Evolutionary conservation across 139 green algal genomes (phyloP).

Genomic region (Microglena sp.): DNA sequence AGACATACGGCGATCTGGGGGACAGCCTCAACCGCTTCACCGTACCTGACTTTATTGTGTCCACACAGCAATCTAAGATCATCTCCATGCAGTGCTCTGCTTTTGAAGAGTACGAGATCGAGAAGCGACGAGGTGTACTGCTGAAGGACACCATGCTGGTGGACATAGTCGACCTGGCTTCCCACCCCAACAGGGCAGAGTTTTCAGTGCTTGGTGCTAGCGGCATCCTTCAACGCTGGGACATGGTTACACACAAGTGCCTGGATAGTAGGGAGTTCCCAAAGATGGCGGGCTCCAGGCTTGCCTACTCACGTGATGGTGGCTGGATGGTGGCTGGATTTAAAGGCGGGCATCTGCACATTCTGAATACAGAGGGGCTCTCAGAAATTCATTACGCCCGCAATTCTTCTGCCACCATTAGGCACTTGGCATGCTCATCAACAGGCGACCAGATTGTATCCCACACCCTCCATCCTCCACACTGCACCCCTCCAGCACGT

Average conservation of each 20-base stretch:
- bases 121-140: conserved; percentile 9
- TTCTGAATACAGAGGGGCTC: conserved; percentile 17
- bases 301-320: conserved; percentile 30
- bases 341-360: conserved; percentile 22
- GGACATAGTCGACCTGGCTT: conserved; percentile 24
- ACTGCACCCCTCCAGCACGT: too few species aligned
- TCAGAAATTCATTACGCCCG: conserved; percentile 15
- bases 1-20: conserved; percentile 15
- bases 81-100: conserved; percentile 5
- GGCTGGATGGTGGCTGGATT: conserved; percentile 27
- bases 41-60: conserved; percentile 54
- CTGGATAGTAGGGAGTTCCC: conserved; percentile 15
- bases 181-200: conserved; percentile 32
- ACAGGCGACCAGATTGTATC: conserved; percentile 11
- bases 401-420: conserved; percentile 19
- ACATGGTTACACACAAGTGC: conserved; percentile 22
- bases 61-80: conserved; percentile 18
- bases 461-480: too few species aligned
- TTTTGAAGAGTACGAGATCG: conserved; percentile 37
- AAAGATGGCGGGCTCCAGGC: conserved; percentile 2
- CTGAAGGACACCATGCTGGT: conserved; percentile 20
- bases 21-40: conserved; percentile 36
- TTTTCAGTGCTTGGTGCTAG: conserved; percentile 20
- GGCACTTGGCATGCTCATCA: conserved; percentile 9
- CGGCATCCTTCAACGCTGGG: conserved; percentile 38